Evolutionary conservation across 2,329 filamentous ascomycete genomes (phyloP), one percentile per base, ranked within the genome.

Genomic region (Paraphoma chrysanthemicola): DNA sequence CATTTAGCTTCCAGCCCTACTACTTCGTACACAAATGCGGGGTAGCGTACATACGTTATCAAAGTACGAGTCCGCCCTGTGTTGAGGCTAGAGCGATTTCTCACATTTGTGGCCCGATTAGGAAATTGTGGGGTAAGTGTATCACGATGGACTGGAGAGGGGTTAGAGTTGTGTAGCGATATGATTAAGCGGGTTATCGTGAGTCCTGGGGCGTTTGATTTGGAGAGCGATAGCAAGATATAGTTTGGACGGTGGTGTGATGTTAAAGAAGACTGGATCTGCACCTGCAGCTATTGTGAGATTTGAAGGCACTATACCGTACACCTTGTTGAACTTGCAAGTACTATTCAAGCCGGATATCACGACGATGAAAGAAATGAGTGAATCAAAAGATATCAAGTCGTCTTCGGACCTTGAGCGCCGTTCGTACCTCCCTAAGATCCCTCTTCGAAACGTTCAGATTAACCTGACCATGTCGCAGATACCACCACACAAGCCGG

Each of bases 401-500:
- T 42, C 43, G 33, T 47, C 43, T 12, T 17, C 33, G 31, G 44
- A 53, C 36, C 44, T 41, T 31, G 50, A 53, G 44, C 44, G 43
- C n/a, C 36, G 43, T 46, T 31, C n/a, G 33, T 33, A 23, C n/a
- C 6, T 39, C 12, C 23, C 14, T 8, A 23, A 23, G 5, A 2
- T 5, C 23, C 23, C 23, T 23, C 23, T 5, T 23, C 2, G 3
- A 23, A 23, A 23, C 23, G 23, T 23, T 5, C 23, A 23, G 5
- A 23, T 23, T 23, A 23, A 23, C 23, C 23, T 23, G 23, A 23
- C 5, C 23, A 23, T 23, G 5, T 5, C 16, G 9, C 44, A 51
- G 54, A 49, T n/a, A 31, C 30, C n/a, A 43, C 54, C 3, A 42
- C 38, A 7, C 52, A 28, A 14, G 50, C 59, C 41, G 60, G 57